Evolutionary conservation across 192 early-diverging fungal genomes (phyloP), one percentile per base, ranked within the genome.

Genomic region (Entomortierella beljakovae): DNA sequence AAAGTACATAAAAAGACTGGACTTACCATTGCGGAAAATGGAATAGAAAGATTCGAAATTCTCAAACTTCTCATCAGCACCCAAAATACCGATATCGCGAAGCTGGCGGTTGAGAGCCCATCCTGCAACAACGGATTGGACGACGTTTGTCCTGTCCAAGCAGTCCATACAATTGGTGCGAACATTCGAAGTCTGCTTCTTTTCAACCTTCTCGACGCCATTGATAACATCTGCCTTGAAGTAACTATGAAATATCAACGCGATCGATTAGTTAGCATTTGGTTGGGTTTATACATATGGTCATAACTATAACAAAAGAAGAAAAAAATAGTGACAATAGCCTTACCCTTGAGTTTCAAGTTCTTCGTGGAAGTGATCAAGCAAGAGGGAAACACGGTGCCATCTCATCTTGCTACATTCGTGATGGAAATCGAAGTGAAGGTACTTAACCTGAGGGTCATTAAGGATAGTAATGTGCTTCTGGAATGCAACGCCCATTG

Each of bases 161-260:
- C 98, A 99, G 83, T 99, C 98, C 93, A 99, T 98, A 82, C 98
- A 99, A 81, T 99, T 99, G 2, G 97, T 92, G 54, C 98, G 92
- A 35, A 96, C 84, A 16, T 98, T 92, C 10, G 94, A 95, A 6
- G 81, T 83, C 66, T 99, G 97, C 38, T 62, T 71, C 33, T 80
- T 70, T 8, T 62, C 34, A 25, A 87, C 67, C 42, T 67, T 70
- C 50, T 72, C 68, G 20, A 81, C 65, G 2, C 56, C 65, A 6
- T 82, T 68, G 26, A 70, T 59, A 43, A 73, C 61, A 40, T 90
- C 81, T 18, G 69, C 54, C 50, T 85, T 68, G 48, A 85, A 90
- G 68, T 89, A 94, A 28, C 91, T 91, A 65, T 68, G 40, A 57
- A 50, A 46, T 50, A 52, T 55, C 28, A n/a, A n/a, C n/a, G n/a